Conservation (phyloP, 495 filamentous ascomycete genomes). For the Apiosordaria backusii region DNA sequence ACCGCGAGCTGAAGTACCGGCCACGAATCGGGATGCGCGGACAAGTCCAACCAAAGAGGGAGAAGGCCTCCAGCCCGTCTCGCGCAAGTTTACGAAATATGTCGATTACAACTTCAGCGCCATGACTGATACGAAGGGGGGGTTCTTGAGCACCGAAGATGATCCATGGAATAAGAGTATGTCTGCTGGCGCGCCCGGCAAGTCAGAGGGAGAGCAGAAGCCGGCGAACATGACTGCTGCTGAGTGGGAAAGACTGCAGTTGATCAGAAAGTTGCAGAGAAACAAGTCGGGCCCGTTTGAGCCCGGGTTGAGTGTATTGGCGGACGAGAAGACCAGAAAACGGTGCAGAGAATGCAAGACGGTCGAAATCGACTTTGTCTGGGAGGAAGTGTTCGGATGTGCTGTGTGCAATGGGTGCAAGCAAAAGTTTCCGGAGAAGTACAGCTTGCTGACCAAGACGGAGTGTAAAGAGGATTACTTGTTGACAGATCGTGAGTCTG, state of each 20-base stretch:
- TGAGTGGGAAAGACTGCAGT: slow-evolving; percentile 85
- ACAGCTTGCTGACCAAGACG: slow-evolving; percentile 92
- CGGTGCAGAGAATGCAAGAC: slow-evolving; percentile 77
- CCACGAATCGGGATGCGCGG: slow-evolving; percentile 66
- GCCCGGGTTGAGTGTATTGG: slow-evolving; percentile 71
- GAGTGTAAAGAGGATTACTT: slow-evolving; percentile 95
- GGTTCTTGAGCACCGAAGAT: slow-evolving; percentile 81
- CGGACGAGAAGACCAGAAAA: slow-evolving; percentile 60
- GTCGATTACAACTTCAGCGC: slow-evolving; percentile 96
- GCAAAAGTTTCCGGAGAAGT: slow-evolving; percentile 84
- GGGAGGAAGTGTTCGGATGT: slow-evolving; percentile 75
- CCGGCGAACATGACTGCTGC: slow-evolving; percentile 84
- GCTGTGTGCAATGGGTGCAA: slow-evolving; percentile 74
- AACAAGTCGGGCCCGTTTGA: slow-evolving; percentile 81
- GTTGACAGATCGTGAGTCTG: slow-evolving; percentile 76
- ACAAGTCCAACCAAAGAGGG: slow-evolving; percentile 38
- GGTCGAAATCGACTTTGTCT: slow-evolving; percentile 90
- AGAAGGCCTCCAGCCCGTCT: slow-evolving; percentile 44
- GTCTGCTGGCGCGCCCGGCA: slow-evolving; percentile 41
- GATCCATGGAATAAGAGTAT: slow-evolving; percentile 84
- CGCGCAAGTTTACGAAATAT: slow-evolving; percentile 75
- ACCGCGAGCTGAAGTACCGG: slow-evolving; percentile 54
- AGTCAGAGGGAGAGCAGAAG: slow-evolving; percentile 57
- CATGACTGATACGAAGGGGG: slow-evolving; percentile 97
- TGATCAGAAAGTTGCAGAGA: slow-evolving; percentile 62